Conservation (phyloP, 768 basidiomycete species). For the Favolaschia claudopus region DNA sequence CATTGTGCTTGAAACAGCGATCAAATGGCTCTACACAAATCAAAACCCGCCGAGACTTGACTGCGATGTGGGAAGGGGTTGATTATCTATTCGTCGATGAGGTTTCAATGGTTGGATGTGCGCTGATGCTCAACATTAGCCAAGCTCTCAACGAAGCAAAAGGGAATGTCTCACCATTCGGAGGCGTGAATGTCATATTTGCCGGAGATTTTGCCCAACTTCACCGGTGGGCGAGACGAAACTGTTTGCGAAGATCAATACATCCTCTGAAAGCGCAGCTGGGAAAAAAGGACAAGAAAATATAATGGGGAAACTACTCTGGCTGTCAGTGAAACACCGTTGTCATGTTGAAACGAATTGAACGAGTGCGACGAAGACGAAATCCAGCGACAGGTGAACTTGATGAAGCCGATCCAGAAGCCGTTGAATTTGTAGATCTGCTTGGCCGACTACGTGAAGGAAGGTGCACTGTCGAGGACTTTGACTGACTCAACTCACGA, state of each 20-base stretch:
- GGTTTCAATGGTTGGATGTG: too few relatives aligned
- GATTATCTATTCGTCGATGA: too few relatives aligned
- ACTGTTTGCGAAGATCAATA: slow-evolving; percentile 27
- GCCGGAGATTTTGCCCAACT: too few relatives aligned
- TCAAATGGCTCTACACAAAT: too few relatives aligned
- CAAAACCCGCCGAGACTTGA: too few relatives aligned
- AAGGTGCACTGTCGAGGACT: slow-evolving; percentile 33
- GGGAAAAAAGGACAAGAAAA: slow-evolving; percentile 21
- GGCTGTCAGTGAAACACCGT: slow-evolving; percentile 27
- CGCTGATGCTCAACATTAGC: too few relatives aligned
- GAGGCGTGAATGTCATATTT: too few relatives aligned
- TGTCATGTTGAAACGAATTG: slow-evolving; percentile 33
- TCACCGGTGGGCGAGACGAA: slow-evolving; percentile 35
- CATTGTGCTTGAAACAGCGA: too few relatives aligned
- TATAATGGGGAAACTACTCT: slow-evolving; percentile 38
- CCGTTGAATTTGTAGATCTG: slow-evolving; percentile 25
- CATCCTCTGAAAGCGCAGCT: background rate
- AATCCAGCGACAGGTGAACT: background rate
- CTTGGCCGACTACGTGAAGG: slow-evolving; percentile 34
- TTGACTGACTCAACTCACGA: slow-evolving; percentile 21
- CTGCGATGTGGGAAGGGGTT: too few relatives aligned
- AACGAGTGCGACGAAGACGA: background rate
- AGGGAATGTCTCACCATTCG: too few relatives aligned
- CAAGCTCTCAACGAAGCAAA: too few relatives aligned
- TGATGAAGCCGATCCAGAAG: slow-evolving; percentile 40